Base-by-base conservation (phyloP, 1,284 basidiomycete species). In the Cryptococcus sp. region DNA sequence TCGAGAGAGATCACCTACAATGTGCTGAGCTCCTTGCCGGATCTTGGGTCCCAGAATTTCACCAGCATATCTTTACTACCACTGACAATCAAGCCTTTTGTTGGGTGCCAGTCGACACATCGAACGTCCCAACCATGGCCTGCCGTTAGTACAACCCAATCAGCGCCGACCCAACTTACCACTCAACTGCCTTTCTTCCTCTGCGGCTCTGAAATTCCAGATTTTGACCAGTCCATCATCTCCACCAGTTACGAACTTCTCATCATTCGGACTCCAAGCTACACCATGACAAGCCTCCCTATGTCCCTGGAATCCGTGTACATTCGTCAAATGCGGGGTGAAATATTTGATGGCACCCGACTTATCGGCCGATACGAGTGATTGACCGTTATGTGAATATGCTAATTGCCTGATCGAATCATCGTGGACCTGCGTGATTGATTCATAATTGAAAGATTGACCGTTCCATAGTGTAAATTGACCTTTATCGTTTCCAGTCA, bases 391-490 rank as follows among this genome's bases (percentile, higher is more conserved):
- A 63, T 94, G 88, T 2, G 88, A 88, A 78, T 94, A 98, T 9
- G 84, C 79, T 70, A 98, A 83, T 0, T 90, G 83, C 34, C 93
- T 88, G 54, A 98, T 90, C 19, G 91, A 88, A 9, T 86, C 86
- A 71, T 98, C 94, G 76, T 98, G 96, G 3, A 71, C 73, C 76
- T 97, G 93, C 40, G 98, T 82, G 65, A 98, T 98, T 0, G 94
- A 97, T 74, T 98, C 94, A 72, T 98, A 98, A 78, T 98, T 98
- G 84, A 98, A 98, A 0, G 94, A 98, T 28, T 96, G 80, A 18
- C 93, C 94, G 67, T 98, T 98, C 94, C 96, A 98, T 4, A 98
- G 82, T 0, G 94, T 98, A 75, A 98, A 98, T 75, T 98, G 94
- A 50, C 96, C 96, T 61, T 88, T 91, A 24, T 92, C 92, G 16